Evolutionary conservation across 2,329 filamentous ascomycete genomes (phyloP), one percentile per base, ranked within the genome.

Genomic region (Albifimbria verrucaria): DNA sequence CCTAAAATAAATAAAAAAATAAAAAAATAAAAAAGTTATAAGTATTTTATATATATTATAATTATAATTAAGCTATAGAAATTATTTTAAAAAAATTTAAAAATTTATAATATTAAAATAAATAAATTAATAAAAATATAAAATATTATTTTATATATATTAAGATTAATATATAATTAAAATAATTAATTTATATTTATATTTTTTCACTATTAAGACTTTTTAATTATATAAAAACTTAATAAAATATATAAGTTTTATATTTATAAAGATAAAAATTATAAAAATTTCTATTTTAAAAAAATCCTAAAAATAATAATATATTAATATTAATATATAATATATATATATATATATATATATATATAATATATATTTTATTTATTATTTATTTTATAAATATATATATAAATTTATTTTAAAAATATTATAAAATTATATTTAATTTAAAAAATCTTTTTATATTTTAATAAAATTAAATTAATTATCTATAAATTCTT

Each of bases 21-120:
- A 7, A 15, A 32, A 15, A 7, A 9, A 32, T 32, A 9, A 32
- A 15, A 15, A 32, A 32, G 26, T 7, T 15, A 9, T n/a, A n/a
- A n/a, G n/a, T n/a, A n/a, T n/a, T 11, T 17, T 11, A 17, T 49
- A 52, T n/a, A 32, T 25, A 36, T 41, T 26, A 24, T 36, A 28
- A 42, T 24, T 32, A 32, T 51, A 46, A 17, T 48, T 54, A 22
- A 48, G 20, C 41, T 43, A 48, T 49, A 48, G 44, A n/a, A n/a
- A n/a, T n/a, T n/a, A n/a, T n/a, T n/a, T n/a, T n/a, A n/a, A n/a
- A n/a, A n/a, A n/a, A n/a, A n/a, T n/a, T n/a, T n/a, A n/a, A n/a
- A 18, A 44, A 18, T 2, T 24, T 22, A 22, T 9, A 9, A 10
- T 18, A 12, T 9, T 44, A 12, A 2, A 18, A 44, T 12, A 44